These are phyloP conservation scores for Carex myosuroides DNA, from an alignment of 176 grass and related monocot genomes.

Conservation along the genomic window DNA sequence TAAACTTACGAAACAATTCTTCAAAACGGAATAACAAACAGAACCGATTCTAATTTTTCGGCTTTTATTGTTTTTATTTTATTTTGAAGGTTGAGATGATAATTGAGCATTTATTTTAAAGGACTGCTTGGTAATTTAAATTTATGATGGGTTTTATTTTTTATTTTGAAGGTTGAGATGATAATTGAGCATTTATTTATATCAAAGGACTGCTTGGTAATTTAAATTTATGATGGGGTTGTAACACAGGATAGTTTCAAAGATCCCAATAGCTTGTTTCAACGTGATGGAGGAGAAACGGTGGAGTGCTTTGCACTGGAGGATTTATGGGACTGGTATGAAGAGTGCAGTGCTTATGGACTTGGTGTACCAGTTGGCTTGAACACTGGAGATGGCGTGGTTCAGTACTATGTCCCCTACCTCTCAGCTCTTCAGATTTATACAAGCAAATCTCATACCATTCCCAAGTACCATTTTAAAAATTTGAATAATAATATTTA, in stretches of 20 bases:
- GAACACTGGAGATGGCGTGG: constrained; percentile 14
- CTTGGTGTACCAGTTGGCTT: constrained; percentile 34
- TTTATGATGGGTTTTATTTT: too few relatives aligned
- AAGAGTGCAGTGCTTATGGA: constrained; percentile 45
- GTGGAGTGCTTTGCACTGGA: constrained; percentile 46
- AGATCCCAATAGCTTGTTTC: constrained; percentile 35
- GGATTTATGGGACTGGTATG: constrained; percentile 54
- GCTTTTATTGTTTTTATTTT: too few relatives aligned
- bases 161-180: not conserved
- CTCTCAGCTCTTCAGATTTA: constrained; percentile 71
- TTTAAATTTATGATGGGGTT: not conserved
- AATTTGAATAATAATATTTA: not conserved
- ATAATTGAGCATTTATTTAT: not conserved
- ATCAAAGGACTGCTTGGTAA: not conserved
- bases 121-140: too few relatives aligned
- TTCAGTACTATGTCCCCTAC: constrained; percentile 55
- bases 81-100: too few relatives aligned
- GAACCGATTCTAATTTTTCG: too few relatives aligned
- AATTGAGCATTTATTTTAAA: too few relatives aligned
- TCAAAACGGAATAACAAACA: too few relatives aligned
- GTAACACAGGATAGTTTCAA: constrained; percentile 33
- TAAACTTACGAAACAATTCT: not conserved
- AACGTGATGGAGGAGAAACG: constrained; percentile 23
- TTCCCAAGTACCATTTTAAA: constrained; percentile 22
- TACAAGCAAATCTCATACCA: constrained; percentile 32